Percentiles rank a stretch among this genome's conserved stretches.
These are phyloP conservation scores for Xylaria sp. DNA, from an alignment of 2,329 filamentous ascomycete species.

Conservation along the genomic window DNA sequence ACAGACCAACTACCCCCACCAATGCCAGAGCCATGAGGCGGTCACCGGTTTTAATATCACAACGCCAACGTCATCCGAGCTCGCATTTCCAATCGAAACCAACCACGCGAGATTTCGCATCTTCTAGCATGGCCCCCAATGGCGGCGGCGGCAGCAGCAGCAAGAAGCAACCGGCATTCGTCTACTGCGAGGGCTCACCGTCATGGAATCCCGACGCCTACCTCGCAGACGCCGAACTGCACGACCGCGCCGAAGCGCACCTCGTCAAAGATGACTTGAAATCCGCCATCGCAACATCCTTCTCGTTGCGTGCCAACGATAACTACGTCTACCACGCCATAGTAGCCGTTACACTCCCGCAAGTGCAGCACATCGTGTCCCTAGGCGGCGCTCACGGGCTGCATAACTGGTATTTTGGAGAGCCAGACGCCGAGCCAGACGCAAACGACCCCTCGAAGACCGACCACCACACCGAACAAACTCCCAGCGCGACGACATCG, in stretches of 20 bases:
- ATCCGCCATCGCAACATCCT: slow-evolving; percentile 51
- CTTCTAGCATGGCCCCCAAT: slow-evolving; percentile 12
- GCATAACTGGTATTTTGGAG: slow-evolving; percentile 55
- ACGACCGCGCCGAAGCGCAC: slow-evolving; percentile 45
- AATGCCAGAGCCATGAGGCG: not conserved
- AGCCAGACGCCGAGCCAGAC: not conserved
- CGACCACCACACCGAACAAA: not conserved
- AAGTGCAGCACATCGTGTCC: slow-evolving; percentile 54
- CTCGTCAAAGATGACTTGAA: slow-evolving; percentile 51
- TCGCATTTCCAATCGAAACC: too few species aligned
- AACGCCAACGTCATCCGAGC: not conserved
- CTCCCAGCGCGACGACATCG: not conserved
- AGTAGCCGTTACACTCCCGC: slow-evolving; percentile 53
- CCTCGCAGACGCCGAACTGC: slow-evolving; percentile 47
- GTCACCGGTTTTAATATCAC: not conserved
- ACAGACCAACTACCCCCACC: slow-evolving; percentile 11
- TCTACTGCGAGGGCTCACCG: slow-evolving; percentile 52
- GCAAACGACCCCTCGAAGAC: not conserved
- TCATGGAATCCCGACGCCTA: slow-evolving; percentile 51
- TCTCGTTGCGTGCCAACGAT: slow-evolving; percentile 52
- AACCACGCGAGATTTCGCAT: not conserved
- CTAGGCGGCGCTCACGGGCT: slow-evolving; percentile 53
- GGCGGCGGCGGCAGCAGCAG: not conserved
- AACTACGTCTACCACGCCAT: slow-evolving; percentile 59
- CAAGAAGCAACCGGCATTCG: slow-evolving; percentile 34